phyloP scores from a whole-genome alignment of 2,329 filamentous ascomycete genomes.

The Fusarium bactridioides region DNA sequence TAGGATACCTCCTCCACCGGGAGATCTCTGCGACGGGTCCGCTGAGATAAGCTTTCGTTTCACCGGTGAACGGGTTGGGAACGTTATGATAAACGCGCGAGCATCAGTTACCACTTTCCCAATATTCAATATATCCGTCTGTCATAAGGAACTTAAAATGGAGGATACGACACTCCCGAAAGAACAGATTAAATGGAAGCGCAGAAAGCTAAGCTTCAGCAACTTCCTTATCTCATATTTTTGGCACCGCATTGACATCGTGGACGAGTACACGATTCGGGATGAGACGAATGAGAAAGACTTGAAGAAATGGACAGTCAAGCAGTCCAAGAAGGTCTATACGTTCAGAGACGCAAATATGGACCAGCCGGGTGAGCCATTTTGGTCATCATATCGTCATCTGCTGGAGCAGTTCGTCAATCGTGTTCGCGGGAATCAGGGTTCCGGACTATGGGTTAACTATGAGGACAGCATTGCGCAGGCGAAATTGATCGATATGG shows the following conservation, averaged over 20 bases:
- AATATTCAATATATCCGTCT: background rate
- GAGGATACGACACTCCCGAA: rapidly evolving
- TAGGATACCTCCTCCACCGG: background rate
- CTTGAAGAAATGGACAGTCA: background rate
- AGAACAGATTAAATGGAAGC: background rate
- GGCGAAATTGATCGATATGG: background rate
- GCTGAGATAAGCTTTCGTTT: background rate
- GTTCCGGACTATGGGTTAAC: background rate
- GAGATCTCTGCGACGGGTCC: background rate
- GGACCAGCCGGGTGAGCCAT: background rate
- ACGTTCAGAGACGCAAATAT: background rate
- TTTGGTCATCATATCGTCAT: background rate
- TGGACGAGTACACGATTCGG: background rate
- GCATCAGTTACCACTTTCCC: background rate
- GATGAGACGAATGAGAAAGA: background rate
- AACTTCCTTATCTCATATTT: background rate
- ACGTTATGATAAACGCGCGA: background rate
- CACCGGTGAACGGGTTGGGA: background rate
- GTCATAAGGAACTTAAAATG: rapidly evolving
- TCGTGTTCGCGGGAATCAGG: background rate
- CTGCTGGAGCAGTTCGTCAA: background rate
- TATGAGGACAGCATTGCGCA: background rate
- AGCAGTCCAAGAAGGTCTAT: background rate
- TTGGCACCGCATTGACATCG: background rate
- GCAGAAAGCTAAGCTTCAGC: background rate